phyloP scores from a whole-genome alignment of 306 rosid species.

The Inga leiocalycina region DNA sequence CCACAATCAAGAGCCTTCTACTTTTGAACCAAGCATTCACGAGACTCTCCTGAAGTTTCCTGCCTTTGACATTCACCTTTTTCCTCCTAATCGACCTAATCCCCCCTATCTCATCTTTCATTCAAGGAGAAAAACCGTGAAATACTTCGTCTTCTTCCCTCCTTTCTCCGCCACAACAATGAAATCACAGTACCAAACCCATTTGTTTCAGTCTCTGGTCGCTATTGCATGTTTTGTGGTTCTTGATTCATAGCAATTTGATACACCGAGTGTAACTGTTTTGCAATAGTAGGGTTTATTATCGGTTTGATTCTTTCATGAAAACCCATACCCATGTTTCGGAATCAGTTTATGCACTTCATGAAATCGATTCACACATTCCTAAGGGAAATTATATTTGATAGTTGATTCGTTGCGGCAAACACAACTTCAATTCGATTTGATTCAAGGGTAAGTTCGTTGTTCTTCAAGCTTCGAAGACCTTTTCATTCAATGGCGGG shows the following conservation, averaged over 20 bases:
- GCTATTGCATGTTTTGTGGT: not conserved
- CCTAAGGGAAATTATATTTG: conserved; percentile 56
- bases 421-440: not conserved
- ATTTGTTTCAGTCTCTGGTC: conserved; percentile 9
- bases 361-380: conserved; percentile 62
- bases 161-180: conserved; percentile 31
- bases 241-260: conserved; percentile 30
- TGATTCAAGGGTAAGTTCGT: not conserved
- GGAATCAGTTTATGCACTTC: conserved; percentile 70
- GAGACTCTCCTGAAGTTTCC: conserved; percentile 61
- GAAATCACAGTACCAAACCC: conserved; percentile 16
- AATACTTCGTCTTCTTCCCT: conserved; percentile 39
- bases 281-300: not conserved
- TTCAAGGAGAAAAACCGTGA: conserved; percentile 41
- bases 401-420: conserved; percentile 30
- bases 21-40: conserved; percentile 73
- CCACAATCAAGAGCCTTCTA: not conserved
- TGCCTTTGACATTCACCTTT: conserved; percentile 60
- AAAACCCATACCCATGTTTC: conserved; percentile 58
- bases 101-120: conserved; percentile 47
- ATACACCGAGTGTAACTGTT: not conserved
- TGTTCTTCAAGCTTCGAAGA: conserved; percentile 1
- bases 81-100: conserved; percentile 59
- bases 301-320: conserved; percentile 39
- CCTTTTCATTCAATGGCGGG: conserved; percentile 51